A percentile compares a stretch with the other conserved stretches of the same genome.
phyloP scores from a whole-genome alignment of 116 monocot species.

The Phalaenopsis hybrid region DNA sequence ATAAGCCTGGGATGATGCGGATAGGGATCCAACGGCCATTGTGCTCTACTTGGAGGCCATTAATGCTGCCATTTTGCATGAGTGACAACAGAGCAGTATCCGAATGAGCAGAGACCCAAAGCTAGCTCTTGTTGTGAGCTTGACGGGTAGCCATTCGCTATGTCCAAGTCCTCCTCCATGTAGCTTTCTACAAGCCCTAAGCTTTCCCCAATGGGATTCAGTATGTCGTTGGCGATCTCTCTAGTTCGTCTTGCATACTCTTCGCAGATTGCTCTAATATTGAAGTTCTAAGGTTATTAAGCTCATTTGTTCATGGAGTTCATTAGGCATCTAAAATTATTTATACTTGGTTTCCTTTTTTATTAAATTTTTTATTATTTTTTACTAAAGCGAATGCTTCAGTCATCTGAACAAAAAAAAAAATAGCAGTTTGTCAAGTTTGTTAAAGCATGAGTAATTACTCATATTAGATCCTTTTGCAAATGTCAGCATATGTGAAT shows the following conservation, averaged over 20 bases:
- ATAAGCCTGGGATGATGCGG: slow-evolving; percentile 31
- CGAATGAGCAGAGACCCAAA: slow-evolving; percentile 50
- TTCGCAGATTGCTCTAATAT: not conserved
- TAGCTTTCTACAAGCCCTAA: slow-evolving; percentile 33
- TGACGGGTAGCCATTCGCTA: slow-evolving; percentile 33
- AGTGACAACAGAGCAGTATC: slow-evolving; percentile 57
- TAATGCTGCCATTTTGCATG: slow-evolving; percentile 38
- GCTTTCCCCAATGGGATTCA: slow-evolving; percentile 40
- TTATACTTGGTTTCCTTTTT: too few relatives aligned
- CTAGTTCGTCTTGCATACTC: slow-evolving; percentile 37
- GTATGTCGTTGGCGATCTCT: slow-evolving; percentile 26
- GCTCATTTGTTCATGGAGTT: too few relatives aligned
- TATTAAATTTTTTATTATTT: too few relatives aligned
- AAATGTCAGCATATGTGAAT: too few relatives aligned
- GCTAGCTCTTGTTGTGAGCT: slow-evolving; percentile 41
- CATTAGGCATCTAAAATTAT: too few relatives aligned
- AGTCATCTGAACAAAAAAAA: too few relatives aligned
- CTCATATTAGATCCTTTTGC: too few relatives aligned
- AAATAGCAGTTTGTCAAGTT: too few relatives aligned
- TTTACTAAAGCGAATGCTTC: too few relatives aligned
- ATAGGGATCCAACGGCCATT: slow-evolving; percentile 39
- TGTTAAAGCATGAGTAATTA: too few relatives aligned
- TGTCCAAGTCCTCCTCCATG: slow-evolving; percentile 25
- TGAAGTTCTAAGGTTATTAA: not conserved
- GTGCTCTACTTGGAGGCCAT: slow-evolving; percentile 52